Percentiles rank a stretch among this genome's conserved stretches.
These are phyloP conservation scores for Colletotrichum orbiculare DNA, from an alignment of 2,329 filamentous ascomycete species.

Conservation along the genomic window DNA sequence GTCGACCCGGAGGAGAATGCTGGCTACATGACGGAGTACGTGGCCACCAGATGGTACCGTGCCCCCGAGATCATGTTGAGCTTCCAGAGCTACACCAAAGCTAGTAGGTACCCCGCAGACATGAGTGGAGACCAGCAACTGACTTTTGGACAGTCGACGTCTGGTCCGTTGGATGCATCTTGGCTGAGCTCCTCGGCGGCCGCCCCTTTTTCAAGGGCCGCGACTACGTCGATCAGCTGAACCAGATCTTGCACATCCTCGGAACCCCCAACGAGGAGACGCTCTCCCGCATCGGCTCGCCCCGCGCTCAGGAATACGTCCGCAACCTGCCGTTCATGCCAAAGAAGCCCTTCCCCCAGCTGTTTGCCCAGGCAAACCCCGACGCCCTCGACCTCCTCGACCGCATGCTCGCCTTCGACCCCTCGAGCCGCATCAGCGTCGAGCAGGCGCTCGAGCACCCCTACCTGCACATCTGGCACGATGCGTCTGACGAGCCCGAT, in stretches of 20 bases:
- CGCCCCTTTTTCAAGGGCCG: conserved; percentile 99
- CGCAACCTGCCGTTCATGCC: conserved; percentile 95
- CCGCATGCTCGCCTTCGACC: conserved; percentile 97
- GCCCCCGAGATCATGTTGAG: conserved; percentile 99
- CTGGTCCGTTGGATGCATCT: conserved; percentile 98
- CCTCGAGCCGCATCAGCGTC: conserved; percentile 90
- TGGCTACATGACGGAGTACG: conserved; percentile 99
- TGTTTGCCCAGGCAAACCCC: conserved; percentile 95
- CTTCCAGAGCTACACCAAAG: conserved; percentile 99
- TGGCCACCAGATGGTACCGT: conserved; percentile 94
- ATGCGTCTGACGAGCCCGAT: conserved; percentile 92
- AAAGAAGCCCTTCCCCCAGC: conserved; percentile 86
- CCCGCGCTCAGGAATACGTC: conserved; percentile 97
- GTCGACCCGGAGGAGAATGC: conserved; percentile 98
- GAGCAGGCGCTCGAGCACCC: conserved; percentile 96
- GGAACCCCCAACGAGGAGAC: conserved; percentile 97
- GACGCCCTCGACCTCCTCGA: conserved; percentile 95
- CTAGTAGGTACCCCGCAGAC: conserved; percentile 75
- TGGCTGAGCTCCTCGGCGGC: conserved; percentile 94
- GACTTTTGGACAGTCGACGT: conserved; percentile 79
- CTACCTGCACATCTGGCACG: conserved; percentile 98
- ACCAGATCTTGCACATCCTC: conserved; percentile 98
- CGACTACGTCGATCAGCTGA: conserved; percentile 99
- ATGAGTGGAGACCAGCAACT: no score
- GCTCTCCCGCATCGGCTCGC: conserved; percentile 90